Base-by-base conservation (phyloP, 352 stramenopile species). In the Phytophthora cajani region DNA sequence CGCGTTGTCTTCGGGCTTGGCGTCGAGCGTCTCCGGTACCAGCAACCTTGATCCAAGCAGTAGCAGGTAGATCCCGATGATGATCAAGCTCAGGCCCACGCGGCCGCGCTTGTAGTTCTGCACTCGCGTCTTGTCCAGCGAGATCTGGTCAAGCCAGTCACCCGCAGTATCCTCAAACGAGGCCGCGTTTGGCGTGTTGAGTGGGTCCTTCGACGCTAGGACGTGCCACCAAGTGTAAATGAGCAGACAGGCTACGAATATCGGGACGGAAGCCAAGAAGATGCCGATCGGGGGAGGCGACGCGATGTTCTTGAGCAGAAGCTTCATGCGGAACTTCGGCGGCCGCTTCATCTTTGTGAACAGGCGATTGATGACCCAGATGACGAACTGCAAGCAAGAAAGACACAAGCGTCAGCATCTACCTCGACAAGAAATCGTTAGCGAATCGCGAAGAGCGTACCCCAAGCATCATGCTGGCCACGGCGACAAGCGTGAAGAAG, bases 301-400 rank as follows among this genome's bases (percentile, higher is more conserved):
- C 12, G 89, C 85, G 23, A 99, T 85, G 53, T 98, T 96, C 54
- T 91, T 90, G 44, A 98, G 90, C 19, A 99, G 70, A 32, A 93
- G 82, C 52, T 87, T 90, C 69, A 95, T 92, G 58, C 97, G 92
- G 72, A 99, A 99, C 55, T 88, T 85, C 4, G 97, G 97, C 21
- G 97, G 95, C 72, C 98, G 91, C 67, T 97, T 96, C 74, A 99
- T 91, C 74, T 97, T 98, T 2, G 97, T 99, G 36, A 99, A 89
- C 11, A 99, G 60, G 0, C 96, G 89, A 59, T 99, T 98, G 54
- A 98, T 92, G 52, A 87, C 72, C 86, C 96, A 99, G 62, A 99
- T 82, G 38, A 98, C 81, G 38, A 91, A 88, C 82, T 92, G 68
- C 25, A 46, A 9, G 51, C 5, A 32, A 33, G 53, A 30, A 50